Base-by-base conservation (phyloP, 116 monocot species). In the Papilionanthe hybrid region DNA sequence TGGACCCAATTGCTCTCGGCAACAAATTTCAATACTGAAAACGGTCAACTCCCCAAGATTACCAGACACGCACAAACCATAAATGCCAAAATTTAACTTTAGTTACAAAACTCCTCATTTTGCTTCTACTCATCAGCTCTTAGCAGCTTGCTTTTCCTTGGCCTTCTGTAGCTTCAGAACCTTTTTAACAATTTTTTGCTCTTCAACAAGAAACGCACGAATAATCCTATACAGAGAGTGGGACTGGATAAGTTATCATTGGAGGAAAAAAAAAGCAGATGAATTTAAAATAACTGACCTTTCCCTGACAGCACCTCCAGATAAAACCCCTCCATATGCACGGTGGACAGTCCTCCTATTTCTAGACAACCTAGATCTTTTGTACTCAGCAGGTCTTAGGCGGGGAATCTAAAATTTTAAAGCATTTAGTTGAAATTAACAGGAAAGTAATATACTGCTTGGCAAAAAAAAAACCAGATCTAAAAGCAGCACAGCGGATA, bases 311-410 rank as follows among this genome's bases (percentile, higher is more conserved):
- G 87, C 89, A 48, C 80, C 57, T 9, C 84, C 89, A 37, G 92
- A 89, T 22, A 92, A 53, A 47, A 92, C 92, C 9, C 92, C 92
- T 53, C 92, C 92, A 86, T 92, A 92, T 1, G 89, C 86, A 48
- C 89, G 87, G 78, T 92, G 87, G 22, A 89, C 89, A 20, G 91
- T 91, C 72, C 91, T 86, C 28, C 85, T 75, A 55, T 89, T 88
- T 49, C 91, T 83, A 5, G 89, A 74, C 63, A 89, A 79, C 72
- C 89, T 92, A 19, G 89, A 87, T 45, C 92, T 83, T 82, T 82
- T 87, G 85, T 89, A 92, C 76, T 89, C 83, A 25, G 87, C 29
- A 78, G 92, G 92, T 22, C 92, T 85, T 22, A 92, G 55, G 45
- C 84, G 87, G 37, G 92, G 87, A 82, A 92, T 89, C 88, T 88